Evolutionary conservation across 805 yeast species (phyloP).

Genomic region (Spathaspora passalidarum): DNA sequence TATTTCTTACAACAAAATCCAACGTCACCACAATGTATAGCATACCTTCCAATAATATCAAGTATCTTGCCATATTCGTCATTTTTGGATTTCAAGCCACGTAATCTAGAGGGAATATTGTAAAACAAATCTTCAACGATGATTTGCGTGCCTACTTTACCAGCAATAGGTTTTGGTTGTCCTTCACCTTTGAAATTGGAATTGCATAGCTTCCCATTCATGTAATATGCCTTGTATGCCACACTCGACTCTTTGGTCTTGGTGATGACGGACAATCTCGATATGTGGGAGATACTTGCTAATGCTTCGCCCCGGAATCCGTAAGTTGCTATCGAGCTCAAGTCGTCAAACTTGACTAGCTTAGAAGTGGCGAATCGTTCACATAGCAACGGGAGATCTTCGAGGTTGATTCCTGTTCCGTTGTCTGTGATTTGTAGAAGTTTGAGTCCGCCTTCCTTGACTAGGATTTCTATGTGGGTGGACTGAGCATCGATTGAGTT

Average conservation of each 20-base stretch:
- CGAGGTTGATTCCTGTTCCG: constrained; percentile 75
- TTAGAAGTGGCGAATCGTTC: constrained; percentile 93
- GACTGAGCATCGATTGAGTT: constrained; percentile 88
- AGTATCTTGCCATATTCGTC: constrained; percentile 78
- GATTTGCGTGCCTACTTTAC: constrained; percentile 82
- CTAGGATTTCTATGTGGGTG: constrained; percentile 68
- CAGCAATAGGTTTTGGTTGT: constrained; percentile 76
- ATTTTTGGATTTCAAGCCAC: constrained; percentile 58
- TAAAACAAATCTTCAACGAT: constrained; percentile 85
- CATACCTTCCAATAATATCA: constrained; percentile 81
- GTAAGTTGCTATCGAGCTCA: constrained; percentile 67
- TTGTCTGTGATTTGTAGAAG: constrained; percentile 84
- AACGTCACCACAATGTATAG: constrained; percentile 66
- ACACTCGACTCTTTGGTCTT: constrained; percentile 57
- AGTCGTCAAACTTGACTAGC: constrained; percentile 68
- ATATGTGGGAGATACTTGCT: constrained; percentile 88
- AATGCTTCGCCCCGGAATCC: constrained; percentile 98
- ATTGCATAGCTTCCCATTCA: constrained; percentile 60
- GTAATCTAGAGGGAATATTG: constrained; percentile 76
- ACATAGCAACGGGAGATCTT: constrained; percentile 78
- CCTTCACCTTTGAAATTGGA: constrained; percentile 37
- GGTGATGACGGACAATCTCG: constrained; percentile 77
- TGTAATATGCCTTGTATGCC: constrained; percentile 70
- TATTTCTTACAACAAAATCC: constrained; percentile 78
- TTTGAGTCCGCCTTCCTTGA: constrained; percentile 92